These are phyloP conservation scores for Exutisphaerella laricina DNA, from an alignment of 2,329 filamentous ascomycete species.

Conservation along the genomic window DNA sequence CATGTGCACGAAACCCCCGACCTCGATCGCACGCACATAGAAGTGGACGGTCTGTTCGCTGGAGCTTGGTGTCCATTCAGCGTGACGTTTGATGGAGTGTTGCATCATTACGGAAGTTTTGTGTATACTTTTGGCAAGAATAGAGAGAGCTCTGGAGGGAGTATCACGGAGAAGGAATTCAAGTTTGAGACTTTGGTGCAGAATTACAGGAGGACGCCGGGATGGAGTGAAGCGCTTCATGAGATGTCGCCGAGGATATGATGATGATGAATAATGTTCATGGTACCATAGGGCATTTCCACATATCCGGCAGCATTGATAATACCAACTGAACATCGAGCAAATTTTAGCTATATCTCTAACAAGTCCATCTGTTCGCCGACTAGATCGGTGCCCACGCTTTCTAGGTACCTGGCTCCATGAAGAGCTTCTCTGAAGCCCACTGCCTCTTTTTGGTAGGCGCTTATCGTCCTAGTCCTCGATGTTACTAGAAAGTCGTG, in stretches of 20 bases:
- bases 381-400: too few relatives aligned
- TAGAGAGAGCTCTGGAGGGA: neutral
- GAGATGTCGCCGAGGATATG: neutral
- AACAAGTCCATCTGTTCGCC: too few relatives aligned
- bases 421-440: too few relatives aligned
- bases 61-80: constrained; percentile 18
- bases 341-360: too few relatives aligned
- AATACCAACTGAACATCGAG: too few relatives aligned
- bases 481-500: too few relatives aligned
- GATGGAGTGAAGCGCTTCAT: constrained; percentile 10
- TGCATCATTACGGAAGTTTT: constrained; percentile 22
- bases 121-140: constrained; percentile 15
- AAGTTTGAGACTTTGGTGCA: constrained; percentile 21
- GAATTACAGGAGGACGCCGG: constrained; percentile 19
- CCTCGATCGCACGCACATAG: constrained; percentile 15
- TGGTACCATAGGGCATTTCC: too few relatives aligned
- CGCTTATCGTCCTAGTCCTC: too few relatives aligned
- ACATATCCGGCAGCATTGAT: too few relatives aligned
- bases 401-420: too few relatives aligned
- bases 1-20: constrained; percentile 15
- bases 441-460: too few relatives aligned
- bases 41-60: constrained; percentile 16
- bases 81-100: constrained; percentile 20
- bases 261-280: too few relatives aligned
- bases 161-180: constrained; percentile 10